Evolutionary conservation across 208 protist genomes (phyloP), one percentile per base, ranked within the genome.

Genomic region (Acanthamoeba castellanii): DNA sequence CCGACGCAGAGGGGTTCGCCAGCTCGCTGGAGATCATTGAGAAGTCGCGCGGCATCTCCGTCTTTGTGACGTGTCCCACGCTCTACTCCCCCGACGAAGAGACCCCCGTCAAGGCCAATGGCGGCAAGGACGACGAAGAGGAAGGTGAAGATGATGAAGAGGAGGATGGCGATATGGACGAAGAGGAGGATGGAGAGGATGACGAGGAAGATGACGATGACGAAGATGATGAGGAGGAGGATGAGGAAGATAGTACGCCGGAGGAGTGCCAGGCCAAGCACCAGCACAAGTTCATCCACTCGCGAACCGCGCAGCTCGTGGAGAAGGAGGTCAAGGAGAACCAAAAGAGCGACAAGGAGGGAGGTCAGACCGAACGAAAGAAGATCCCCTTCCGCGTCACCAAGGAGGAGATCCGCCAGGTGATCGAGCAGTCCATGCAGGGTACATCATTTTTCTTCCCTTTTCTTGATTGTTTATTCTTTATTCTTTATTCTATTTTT

Each of bases 241-340:
- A 59, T 0, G 82, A 68, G 30, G 84, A 90, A 25, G 57, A 47
- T 50, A 45, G 16, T 18, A 90, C 27, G 55, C n/a, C 30, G n/a
- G 57, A 90, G 84, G 47, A 47, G 42, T 57, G 84, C 20, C 84
- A 68, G 55, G 42, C 55, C 20, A 59, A 68, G 34, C 84, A 90
- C 27, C 84, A 68, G 84, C 84, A 68, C 84, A 90, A 90, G 84
- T 90, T 59, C 34, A 90, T 68, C 25, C 57, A 90, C 25, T 90
- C 84, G 52, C 47, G 84, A 13, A 70, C 55, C 30, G 84, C 84
- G 84, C 47, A 68, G 47, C 47, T 90, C 8, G 55, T 68, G n/a
- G 47, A 84, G 47, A 59, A 59, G 55, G 84, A 90, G 84, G 52
- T 70, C 42, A 68, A 68, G 22, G 47, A 90, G 47, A 37, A 90